phyloP scores from a whole-genome alignment of 2,329 filamentous ascomycete species.

The Sporothrix pallida region DNA sequence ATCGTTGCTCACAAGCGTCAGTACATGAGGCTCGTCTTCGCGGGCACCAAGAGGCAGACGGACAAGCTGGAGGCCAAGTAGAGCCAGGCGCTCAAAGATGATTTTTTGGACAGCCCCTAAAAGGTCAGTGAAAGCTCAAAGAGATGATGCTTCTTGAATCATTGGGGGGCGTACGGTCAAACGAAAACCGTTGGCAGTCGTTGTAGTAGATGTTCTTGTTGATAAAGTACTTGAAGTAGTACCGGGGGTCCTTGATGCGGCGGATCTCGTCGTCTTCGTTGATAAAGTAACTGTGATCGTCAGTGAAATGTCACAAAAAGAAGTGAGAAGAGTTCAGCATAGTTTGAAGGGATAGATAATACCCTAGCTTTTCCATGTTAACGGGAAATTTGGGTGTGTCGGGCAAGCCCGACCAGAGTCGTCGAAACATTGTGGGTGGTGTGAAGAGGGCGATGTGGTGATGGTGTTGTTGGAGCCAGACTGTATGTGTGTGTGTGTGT shows the following conservation, averaged over 20 bases:
- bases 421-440: constrained; percentile 71
- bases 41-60: constrained; percentile 64
- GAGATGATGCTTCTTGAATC: too few species aligned
- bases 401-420: constrained; percentile 69
- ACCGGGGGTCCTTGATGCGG: constrained; percentile 67
- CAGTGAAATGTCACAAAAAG: not conserved
- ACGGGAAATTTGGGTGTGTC: constrained; percentile 68
- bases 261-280: constrained; percentile 75
- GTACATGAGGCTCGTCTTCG: constrained; percentile 62
- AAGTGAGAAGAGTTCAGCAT: not conserved
- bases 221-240: constrained; percentile 76
- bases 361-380: constrained; percentile 76
- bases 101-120: constrained; percentile 67
- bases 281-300: constrained; percentile 70
- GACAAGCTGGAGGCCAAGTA: constrained; percentile 64
- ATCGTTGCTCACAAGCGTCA: constrained; percentile 67
- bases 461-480: not conserved
- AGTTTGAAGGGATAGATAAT: constrained; percentile 37
- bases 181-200: constrained; percentile 71
- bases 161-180: constrained; percentile 65
- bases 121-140: not conserved
- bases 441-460: not conserved
- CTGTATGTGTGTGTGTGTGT: not conserved
- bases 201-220: constrained; percentile 79
- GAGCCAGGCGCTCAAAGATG: constrained; percentile 65